Evolutionary conservation across 1,139 yeast genomes (phyloP), one percentile per base, ranked within the genome.

Genomic region (Candida sp.): DNA sequence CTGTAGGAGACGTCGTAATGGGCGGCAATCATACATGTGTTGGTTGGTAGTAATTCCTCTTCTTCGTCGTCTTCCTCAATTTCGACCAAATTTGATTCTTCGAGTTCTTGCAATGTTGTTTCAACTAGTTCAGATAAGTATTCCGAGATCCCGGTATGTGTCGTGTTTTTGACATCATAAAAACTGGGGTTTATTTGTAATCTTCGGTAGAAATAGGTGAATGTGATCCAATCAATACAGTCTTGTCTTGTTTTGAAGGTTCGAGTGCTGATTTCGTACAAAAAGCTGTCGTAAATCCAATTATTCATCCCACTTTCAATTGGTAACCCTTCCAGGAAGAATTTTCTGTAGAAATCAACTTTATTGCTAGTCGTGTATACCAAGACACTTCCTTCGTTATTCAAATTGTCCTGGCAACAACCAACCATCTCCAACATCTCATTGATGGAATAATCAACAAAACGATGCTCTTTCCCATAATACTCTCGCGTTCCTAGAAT

Each of bases 161-260:
- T 70, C 2, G 77, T 71, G 48, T 83, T 87, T 35, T 71, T 70
- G 22, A 88, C 77, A 21, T 91, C 97, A 57, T 95, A 95, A 59
- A 79, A 95, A 48, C 95, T 82, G 2, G 99, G 98, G 58, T 95
- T 95, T 37, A 80, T 73, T 45, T 82, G 84, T 22, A 93, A 61
- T 42, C 98, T 70, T 49, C 95, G 73, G 64, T 88, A 95, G 56
- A 90, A 87, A 53, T 82, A 87, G 0, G 96, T 79, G 61, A 79
- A 87, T 0, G 97, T 87, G 35, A 95, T 58, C 95, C 96, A 88
- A 55, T 91, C 97, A 47, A 95, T 79, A 51, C 96, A 87, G 50
- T 87, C 95, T 54, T 91, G 97, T 55, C 87, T 81, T 5, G 79
- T 72, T 41, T 72, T 76, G 45, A 93, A 75, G n/a, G 82, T 70